These are phyloP conservation scores for Globisporangium cystogenes DNA, from an alignment of 352 stramenopile species.

Conservation along the genomic window DNA sequence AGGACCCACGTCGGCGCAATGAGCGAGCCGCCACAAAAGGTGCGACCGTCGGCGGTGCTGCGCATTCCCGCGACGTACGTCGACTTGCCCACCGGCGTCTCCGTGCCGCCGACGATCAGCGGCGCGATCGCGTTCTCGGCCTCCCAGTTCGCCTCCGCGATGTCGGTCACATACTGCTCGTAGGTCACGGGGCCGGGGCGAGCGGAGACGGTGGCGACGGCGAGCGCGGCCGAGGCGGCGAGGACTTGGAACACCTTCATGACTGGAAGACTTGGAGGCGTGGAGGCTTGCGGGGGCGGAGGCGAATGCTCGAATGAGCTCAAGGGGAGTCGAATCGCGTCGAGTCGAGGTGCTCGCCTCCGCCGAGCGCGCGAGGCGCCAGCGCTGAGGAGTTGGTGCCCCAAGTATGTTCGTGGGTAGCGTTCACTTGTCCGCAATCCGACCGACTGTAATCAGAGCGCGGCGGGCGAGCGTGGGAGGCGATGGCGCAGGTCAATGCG, in stretches of 20 bases:
- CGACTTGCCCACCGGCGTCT: slow-evolving; percentile 30
- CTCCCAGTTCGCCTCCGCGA: slow-evolving; percentile 4
- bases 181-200: not conserved
- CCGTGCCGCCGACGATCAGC: slow-evolving; percentile 46
- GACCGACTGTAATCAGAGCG: too few species aligned
- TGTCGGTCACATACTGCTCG: slow-evolving; percentile 1
- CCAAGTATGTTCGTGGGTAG: too few species aligned
- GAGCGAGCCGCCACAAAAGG: slow-evolving; percentile 32
- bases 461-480: too few species aligned
- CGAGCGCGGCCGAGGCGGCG: not conserved
- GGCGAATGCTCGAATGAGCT: slow-evolving; percentile 1
- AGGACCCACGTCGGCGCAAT: slow-evolving; percentile 41
- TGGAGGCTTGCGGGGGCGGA: not conserved
- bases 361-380: too few species aligned
- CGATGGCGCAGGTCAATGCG: too few species aligned
- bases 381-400: too few species aligned
- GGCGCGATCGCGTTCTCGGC: slow-evolving; percentile 15
- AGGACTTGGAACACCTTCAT: slow-evolving; percentile 4
- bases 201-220: not conserved
- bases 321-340: not conserved
- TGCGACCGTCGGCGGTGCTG: slow-evolving; percentile 2
- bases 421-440: too few species aligned
- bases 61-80: slow-evolving; percentile 24
- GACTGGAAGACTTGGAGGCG: not conserved
- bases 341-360: not conserved